Base-by-base conservation (phyloP, 2,329 filamentous ascomycete genomes). In the Fusarium acutatum region DNA sequence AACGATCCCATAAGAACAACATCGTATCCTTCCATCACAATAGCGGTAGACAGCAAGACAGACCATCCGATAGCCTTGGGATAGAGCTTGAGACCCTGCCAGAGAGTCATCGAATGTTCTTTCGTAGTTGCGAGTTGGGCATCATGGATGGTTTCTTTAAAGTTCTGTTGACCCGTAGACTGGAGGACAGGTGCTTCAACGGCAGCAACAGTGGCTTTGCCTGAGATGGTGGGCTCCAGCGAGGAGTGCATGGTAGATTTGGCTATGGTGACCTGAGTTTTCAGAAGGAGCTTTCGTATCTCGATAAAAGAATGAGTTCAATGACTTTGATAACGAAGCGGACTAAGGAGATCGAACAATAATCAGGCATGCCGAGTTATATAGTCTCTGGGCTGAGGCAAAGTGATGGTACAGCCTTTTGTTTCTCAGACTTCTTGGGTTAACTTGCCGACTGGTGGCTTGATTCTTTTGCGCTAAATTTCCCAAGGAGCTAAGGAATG, bases 101-200 rank as follows among this genome's bases (percentile, higher is more conserved):
- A 78, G 65, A 26, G 80, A 78, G 63, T 81, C 82, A 75, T 87
- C 84, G 62, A 64, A n/a, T 67, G 64, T 22, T 67, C 64, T 38
- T 62, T 63, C 7, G 49, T 65, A 15, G 62, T 63, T 38, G 62
- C 69, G 35, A 60, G n/a, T 24, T 62, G 60, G 57, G 69, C 65
- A 50, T 72, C 60, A 12, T 69, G 56, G 20, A 60, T 32, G 15
- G 37, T 64, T 14, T 64, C 37, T 32, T 14, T 37, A 28, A 64
- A 59, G 43, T 43, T 38, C 5, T 34, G 30, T 34, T 32, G 17
- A 11, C 13, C 18, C 20, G 10, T 49, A 22, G 20, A 32, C 13
- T 17, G 20, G 30, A 49, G 12, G 46, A 7, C 46, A 7, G 46
- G 46, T 15, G 28, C 46, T 34, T 49, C 46, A 14, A 49, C 28